phyloP scores from a whole-genome alignment of 805 yeast species.

The Ogataea ganodermae region DNA sequence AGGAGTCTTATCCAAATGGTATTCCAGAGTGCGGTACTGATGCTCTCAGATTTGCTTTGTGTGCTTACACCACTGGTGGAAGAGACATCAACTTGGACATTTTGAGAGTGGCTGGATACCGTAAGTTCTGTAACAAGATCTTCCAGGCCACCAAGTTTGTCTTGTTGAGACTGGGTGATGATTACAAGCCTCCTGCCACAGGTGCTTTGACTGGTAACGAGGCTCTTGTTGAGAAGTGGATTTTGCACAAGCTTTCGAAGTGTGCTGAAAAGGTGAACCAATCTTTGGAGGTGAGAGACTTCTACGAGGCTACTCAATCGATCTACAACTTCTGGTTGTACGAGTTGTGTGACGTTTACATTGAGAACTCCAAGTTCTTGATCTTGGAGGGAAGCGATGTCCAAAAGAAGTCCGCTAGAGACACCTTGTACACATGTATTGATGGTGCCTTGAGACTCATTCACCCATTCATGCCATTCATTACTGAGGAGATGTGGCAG shows the following conservation, averaged over 20 bases:
- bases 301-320: slow-evolving; percentile 81
- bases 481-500: slow-evolving; percentile 99
- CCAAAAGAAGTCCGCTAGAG: slow-evolving; percentile 88
- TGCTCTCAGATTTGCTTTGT: slow-evolving; percentile 95
- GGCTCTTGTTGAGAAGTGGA: slow-evolving; percentile 95
- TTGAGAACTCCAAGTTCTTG: slow-evolving; percentile 93
- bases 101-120: slow-evolving; percentile 95
- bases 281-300: slow-evolving; percentile 80
- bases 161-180: slow-evolving; percentile 87
- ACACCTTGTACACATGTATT: slow-evolving; percentile 88
- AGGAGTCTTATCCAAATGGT: slow-evolving; percentile 89
- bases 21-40: slow-evolving; percentile 99
- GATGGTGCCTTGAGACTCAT: slow-evolving; percentile 90
- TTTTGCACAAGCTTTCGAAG: slow-evolving; percentile 77
- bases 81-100: slow-evolving; percentile 96
- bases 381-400: slow-evolving; percentile 86
- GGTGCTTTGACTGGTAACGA: slow-evolving; percentile 69
- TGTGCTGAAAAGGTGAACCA: slow-evolving; percentile 66
- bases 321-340: slow-evolving; percentile 93
- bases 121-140: slow-evolving; percentile 99
- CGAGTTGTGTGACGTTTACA: slow-evolving; percentile 95
- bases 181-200: slow-evolving; percentile 75
- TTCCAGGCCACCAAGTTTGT: slow-evolving; percentile 99
- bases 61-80: slow-evolving; percentile 99
- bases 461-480: slow-evolving; percentile 98